Evolutionary conservation across 257 asterid species (phyloP).

Genomic region (Mitragyna speciosa): DNA sequence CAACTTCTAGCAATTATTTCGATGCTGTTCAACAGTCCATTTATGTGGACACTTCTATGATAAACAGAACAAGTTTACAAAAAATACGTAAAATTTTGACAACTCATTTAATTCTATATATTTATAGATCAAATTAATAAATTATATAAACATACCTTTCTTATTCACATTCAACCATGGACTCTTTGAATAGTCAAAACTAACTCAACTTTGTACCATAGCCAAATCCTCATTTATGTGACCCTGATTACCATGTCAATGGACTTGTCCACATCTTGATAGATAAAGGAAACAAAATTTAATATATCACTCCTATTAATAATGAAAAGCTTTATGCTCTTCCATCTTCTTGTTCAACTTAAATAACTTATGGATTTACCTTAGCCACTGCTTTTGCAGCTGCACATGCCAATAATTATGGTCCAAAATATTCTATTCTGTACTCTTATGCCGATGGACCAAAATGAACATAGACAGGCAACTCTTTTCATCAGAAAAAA

Average conservation of each 20-base stretch:
- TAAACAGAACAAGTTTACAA: too few species aligned
- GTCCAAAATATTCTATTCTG: not conserved
- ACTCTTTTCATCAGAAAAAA: not conserved
- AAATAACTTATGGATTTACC: not conserved
- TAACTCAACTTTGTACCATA: too few species aligned
- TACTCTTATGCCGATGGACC: not conserved
- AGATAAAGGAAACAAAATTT: conserved; percentile 4
- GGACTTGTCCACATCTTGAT: conserved; percentile 6
- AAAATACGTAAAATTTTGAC: too few species aligned
- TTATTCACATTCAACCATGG: too few species aligned
- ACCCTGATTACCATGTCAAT: not conserved
- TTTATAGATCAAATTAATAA: too few species aligned
- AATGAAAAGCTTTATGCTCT: conserved; percentile 4
- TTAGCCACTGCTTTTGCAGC: not conserved
- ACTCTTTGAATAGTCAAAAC: too few species aligned
- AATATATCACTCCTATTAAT: not conserved
- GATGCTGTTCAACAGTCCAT: too few species aligned
- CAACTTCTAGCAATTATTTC: too few species aligned
- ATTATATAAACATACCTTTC: too few species aligned
- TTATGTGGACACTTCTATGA: too few species aligned
- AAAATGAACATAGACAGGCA: not conserved
- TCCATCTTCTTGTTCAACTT: not conserved
- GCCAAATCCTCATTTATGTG: too few species aligned
- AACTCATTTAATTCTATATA: too few species aligned
- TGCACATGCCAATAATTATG: not conserved